Evolutionary conservation across 2,329 filamentous ascomycete genomes (phyloP).

Genomic region (Orbilia quercus): DNA sequence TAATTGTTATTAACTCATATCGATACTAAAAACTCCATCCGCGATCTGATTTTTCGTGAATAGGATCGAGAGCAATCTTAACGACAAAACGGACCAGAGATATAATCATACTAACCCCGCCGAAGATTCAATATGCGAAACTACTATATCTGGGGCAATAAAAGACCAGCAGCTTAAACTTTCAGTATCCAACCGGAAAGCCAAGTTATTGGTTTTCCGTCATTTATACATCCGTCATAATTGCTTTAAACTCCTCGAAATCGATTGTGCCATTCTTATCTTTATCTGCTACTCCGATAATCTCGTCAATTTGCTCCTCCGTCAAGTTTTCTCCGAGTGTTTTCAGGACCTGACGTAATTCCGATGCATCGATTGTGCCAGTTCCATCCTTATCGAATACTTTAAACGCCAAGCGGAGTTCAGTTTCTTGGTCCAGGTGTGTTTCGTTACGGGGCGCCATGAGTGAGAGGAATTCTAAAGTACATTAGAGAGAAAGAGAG

Average conservation of each 20-base stretch:
- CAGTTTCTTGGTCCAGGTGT: conserved; percentile 73
- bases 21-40: too few relatives aligned
- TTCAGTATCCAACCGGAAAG: too few relatives aligned
- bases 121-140: too few relatives aligned
- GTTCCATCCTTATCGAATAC: conserved; percentile 75
- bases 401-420: conserved; percentile 74
- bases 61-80: too few relatives aligned
- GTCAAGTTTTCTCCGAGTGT: conserved; percentile 74
- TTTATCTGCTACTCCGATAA: conserved; percentile 74
- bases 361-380: conserved; percentile 73
- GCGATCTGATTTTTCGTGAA: too few relatives aligned
- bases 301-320: conserved; percentile 74
- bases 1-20: too few relatives aligned
- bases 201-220: too few relatives aligned
- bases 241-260: conserved; percentile 65
- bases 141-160: too few relatives aligned
- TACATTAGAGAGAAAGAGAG: background rate
- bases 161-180: too few relatives aligned
- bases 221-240: conserved; percentile 37
- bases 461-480: conserved; percentile 73
- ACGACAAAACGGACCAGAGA: too few relatives aligned
- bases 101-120: too few relatives aligned
- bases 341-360: conserved; percentile 73
- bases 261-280: conserved; percentile 74
- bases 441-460: conserved; percentile 73